phyloP scores from a whole-genome alignment of 2,329 filamentous ascomycete genomes.

The Nothopassalora personata region DNA sequence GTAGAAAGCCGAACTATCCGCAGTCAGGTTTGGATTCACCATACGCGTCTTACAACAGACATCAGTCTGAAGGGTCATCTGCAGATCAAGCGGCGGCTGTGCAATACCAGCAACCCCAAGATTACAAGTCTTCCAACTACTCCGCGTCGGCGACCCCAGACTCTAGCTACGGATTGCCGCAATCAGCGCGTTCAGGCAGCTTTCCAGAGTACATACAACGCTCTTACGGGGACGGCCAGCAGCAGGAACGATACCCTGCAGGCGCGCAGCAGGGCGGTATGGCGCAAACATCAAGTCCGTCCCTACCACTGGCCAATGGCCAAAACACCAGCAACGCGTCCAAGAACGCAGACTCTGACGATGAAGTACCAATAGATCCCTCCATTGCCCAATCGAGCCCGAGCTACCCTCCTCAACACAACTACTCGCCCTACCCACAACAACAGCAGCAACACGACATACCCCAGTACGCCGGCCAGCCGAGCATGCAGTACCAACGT shows the following conservation, averaged over 20 bases:
- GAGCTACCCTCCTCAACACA: slow-evolving; percentile 72
- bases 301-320: slow-evolving; percentile 72
- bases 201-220: slow-evolving; percentile 86
- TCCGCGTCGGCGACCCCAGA: slow-evolving; percentile 69
- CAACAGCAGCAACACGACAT: slow-evolving; percentile 79
- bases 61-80: slow-evolving; percentile 75
- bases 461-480: slow-evolving; percentile 66
- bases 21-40: slow-evolving; percentile 53
- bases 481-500: slow-evolving; percentile 59
- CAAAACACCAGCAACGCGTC: slow-evolving; percentile 58
- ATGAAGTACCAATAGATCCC: slow-evolving; percentile 97
- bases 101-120: slow-evolving; percentile 78
- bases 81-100: slow-evolving; percentile 93
- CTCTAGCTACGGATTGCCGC: slow-evolving; percentile 78
- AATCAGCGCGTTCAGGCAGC: slow-evolving; percentile 70
- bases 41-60: slow-evolving; percentile 48
- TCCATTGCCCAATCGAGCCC: slow-evolving; percentile 92
- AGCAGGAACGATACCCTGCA: slow-evolving; percentile 68
- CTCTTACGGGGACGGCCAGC: slow-evolving; percentile 65
- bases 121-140: slow-evolving; percentile 69
- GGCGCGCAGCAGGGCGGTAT: slow-evolving; percentile 69
- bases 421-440: slow-evolving; percentile 82
- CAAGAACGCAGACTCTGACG: slow-evolving; percentile 79
- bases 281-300: slow-evolving; percentile 99
- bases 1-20: slow-evolving; percentile 47